Evolutionary conservation across 2,329 filamentous ascomycete genomes (phyloP).

Genomic region (Ophiostoma sp.): DNA sequence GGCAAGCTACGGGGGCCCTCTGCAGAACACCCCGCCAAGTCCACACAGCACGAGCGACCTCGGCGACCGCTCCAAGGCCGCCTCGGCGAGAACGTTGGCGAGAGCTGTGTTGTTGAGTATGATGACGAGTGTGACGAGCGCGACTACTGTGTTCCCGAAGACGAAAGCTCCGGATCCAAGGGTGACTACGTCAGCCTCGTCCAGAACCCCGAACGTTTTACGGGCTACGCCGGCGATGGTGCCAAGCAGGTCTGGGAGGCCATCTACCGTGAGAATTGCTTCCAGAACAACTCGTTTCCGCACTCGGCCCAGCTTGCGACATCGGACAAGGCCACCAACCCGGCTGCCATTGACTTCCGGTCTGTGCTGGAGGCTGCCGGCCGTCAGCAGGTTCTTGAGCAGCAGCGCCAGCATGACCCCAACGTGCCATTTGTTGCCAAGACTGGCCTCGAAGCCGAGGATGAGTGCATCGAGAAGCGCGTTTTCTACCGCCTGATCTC

Average conservation of each 20-base stretch:
- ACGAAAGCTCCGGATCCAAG: conserved; percentile 78
- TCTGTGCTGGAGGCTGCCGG: conserved; percentile 56
- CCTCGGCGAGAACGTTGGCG: conserved; percentile 79
- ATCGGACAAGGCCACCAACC: conserved; percentile 41
- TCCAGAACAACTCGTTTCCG: conserved; percentile 63
- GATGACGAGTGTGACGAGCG: conserved; percentile 95
- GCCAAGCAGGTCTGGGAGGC: conserved; percentile 92
- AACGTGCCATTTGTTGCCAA: conserved; percentile 57
- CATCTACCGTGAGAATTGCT: conserved; percentile 97
- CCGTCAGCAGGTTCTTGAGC: conserved; percentile 56
- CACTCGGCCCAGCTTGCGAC: conserved; percentile 52
- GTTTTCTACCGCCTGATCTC: conserved; percentile 94
- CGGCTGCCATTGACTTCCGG: conserved; percentile 57
- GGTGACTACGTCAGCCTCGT: conserved; percentile 95
- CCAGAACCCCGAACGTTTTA: conserved; percentile 92
- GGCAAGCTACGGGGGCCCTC: conserved; percentile 88
- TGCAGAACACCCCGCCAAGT: conserved; percentile 78
- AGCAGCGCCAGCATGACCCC: conserved; percentile 51
- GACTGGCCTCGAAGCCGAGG: conserved; percentile 69
- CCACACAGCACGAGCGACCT: conserved; percentile 64
- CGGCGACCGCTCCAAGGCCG: conserved; percentile 72
- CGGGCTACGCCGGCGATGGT: conserved; percentile 81
- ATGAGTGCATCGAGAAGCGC: conserved; percentile 96
- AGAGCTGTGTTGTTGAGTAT: conserved; percentile 95
- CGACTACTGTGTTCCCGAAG: conserved; percentile 94